phyloP scores from a whole-genome alignment of 257 asterid species.

The Solanum pennellii region DNA sequence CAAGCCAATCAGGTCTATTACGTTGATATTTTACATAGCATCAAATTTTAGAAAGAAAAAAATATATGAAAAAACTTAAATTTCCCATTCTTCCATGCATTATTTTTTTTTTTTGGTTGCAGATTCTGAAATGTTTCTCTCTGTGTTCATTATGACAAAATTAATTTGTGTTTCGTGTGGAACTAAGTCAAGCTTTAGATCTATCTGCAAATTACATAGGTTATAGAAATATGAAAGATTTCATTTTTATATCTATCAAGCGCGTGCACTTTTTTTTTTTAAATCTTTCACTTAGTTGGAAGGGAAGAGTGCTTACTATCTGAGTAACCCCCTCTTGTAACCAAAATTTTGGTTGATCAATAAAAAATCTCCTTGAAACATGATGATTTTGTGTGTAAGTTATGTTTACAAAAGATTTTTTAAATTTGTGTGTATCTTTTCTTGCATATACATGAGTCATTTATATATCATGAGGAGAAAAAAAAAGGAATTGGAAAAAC shows the following conservation, averaged over 20 bases:
- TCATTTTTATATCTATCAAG: not conserved
- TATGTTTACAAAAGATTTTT: not conserved
- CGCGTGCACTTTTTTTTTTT: not conserved
- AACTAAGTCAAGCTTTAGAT: not conserved
- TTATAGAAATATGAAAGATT: not conserved
- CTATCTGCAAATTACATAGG: not conserved
- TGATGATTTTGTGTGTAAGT: not conserved
- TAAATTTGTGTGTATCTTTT: not conserved
- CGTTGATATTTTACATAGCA: not conserved
- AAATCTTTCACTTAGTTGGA: not conserved
- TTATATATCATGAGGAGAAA: not conserved
- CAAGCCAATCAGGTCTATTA: constrained; percentile 35
- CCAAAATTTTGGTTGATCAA: not conserved
- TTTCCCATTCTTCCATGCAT: constrained; percentile 11
- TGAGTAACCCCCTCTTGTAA: not conserved
- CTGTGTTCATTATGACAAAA: not conserved
- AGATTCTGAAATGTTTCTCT: constrained; percentile 30
- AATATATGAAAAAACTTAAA: not conserved
- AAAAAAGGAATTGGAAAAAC: not conserved
- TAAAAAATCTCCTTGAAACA: not conserved
- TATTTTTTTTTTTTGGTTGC: constrained; percentile 3
- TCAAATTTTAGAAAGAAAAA: not conserved
- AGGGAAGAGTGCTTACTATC: not conserved
- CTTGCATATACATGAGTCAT: not conserved
- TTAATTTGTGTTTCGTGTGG: not conserved